Evolutionary conservation across 2,329 filamentous ascomycete genomes (phyloP).

Genomic region (Paraphoma chrysanthemicola): DNA sequence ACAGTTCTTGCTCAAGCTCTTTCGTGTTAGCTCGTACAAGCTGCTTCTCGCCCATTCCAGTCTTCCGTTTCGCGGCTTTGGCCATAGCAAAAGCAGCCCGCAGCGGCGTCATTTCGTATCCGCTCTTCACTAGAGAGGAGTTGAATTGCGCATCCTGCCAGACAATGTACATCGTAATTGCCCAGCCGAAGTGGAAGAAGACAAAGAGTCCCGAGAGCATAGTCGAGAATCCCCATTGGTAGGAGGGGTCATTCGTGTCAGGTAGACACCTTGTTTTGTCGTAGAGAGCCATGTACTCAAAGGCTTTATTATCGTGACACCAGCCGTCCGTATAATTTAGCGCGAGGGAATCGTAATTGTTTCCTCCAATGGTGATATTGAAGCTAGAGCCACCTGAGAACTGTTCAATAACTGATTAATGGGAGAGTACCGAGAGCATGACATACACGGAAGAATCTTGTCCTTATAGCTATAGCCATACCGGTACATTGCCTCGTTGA

Average conservation of each 20-base stretch:
- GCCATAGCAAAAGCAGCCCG: conserved; percentile 38
- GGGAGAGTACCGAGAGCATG: not conserved
- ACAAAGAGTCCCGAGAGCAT: conserved; percentile 41
- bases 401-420: too few relatives aligned
- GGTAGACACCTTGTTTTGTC: conserved; percentile 33
- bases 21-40: conserved; percentile 23
- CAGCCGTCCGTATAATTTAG: conserved; percentile 14
- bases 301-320: conserved; percentile 28
- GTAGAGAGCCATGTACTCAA: conserved; percentile 7
- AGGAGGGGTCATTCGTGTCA: conserved; percentile 31
- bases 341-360: conserved; percentile 17
- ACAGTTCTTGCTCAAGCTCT: conserved; percentile 27
- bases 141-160: conserved; percentile 44
- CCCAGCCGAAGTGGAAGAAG: conserved; percentile 41
- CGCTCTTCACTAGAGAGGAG: conserved; percentile 30
- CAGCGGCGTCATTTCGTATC: conserved; percentile 41
- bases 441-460: not conserved
- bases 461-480: not conserved
- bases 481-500: not conserved
- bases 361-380: conserved; percentile 8
- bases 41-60: conserved; percentile 23
- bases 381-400: not conserved
- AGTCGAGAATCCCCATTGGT: conserved; percentile 49
- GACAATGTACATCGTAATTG: conserved; percentile 40
- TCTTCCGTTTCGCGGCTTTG: conserved; percentile 29